Base-by-base conservation (phyloP, 768 basidiomycete genomes). In the Tylopilus intermedius region DNA sequence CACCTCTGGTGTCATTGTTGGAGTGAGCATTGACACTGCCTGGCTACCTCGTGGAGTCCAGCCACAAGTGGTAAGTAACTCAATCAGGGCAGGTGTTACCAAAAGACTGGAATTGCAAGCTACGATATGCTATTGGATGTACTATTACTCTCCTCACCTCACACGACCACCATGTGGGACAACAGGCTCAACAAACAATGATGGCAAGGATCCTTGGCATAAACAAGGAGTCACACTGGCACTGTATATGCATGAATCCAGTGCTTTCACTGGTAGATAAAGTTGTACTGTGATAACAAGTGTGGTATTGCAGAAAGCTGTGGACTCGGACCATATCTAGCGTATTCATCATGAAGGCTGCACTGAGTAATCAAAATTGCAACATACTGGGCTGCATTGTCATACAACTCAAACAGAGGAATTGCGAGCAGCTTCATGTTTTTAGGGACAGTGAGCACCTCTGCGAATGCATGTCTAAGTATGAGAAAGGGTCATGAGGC, bases 391-490 rank as follows among this genome's bases (percentile, higher is more conserved):
- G 95, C 94, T 8, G 93, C 90, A 55, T 99, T 99, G 68, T 98
- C 96, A 66, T 98, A 99, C 13, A 98, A 76, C 71, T 99, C 96
- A 64, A 95, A 97, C 35, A 99, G 76, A 0, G 96, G 96, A 43
- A 97, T 92, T 15, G 94, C 95, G 39, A 95, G 83, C 8, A 99
- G 81, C 67, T 98, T 98, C 95, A 98, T 97, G 70, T 99, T 99
- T 72, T 90, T 91, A 0, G 96, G 96, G 4, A 99, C 94, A 0
- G 94, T 92, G 8, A 99, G 83, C 14, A 95, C 90, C 69, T 96
- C 95, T 97, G 69, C 21, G 52, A 37, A 33, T 26, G 27, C 35
- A 54, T 1, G 30, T 58, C 43, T 42, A 15, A 15, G 13, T 24
- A 32, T 38, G 9, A 49, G 37, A 32, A 14, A 15, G 2, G 2